Base-by-base conservation (phyloP, 2,329 filamentous ascomycete genomes). In the Aspergillus piperis region DNA sequence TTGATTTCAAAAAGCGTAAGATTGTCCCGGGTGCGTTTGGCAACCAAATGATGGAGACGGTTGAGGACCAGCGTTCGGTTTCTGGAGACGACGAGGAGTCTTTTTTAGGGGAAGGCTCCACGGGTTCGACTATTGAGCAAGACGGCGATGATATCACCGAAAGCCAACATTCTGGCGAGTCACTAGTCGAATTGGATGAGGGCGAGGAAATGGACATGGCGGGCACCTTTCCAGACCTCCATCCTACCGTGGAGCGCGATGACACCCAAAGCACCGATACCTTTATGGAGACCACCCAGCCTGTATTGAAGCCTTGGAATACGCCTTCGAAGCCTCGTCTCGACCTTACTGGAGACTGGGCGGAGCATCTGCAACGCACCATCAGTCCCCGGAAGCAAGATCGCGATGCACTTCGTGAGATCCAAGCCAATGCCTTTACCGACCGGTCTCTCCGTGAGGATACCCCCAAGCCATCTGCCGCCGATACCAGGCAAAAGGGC, bases 21-120 rank as follows among this genome's bases (percentile, higher is more conserved):
- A 71, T 83, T 30, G 81, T 95, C 23, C 94, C 94, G 5, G 94
- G 95, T 52, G 87, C 91, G 0, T 98, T 96, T 75, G 89, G 91
- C 38, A 83, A 86, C 58, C 82, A 84, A 53, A 80, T 81, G 30
- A 81, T 81, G 38, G 84, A 87, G 58, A 84, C 87, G 21, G 80
- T 85, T 57, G 71, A 79, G n/a, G 74, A 77, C 59, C 79, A 81
- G 69, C 77, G 60, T 15, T 61, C 79, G 58, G 63, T 48, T 57
- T 72, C 68, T 49, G 70, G 67, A 39, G 70, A 67, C 17, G 73
- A 78, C 23, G 70, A 78, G 54, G 82, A 87, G 85, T 91, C 90
- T 93, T 94, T 95, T 94, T 93, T 93, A 90, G 91, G 88, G 86
- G 85, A 88, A 83, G 88, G 90, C 88, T 93, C 90, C 87, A 89